Evolutionary conservation across 2,329 filamentous ascomycete species (phyloP), one percentile per base, ranked within the genome.

Genomic region (Fusarium sp.): DNA sequence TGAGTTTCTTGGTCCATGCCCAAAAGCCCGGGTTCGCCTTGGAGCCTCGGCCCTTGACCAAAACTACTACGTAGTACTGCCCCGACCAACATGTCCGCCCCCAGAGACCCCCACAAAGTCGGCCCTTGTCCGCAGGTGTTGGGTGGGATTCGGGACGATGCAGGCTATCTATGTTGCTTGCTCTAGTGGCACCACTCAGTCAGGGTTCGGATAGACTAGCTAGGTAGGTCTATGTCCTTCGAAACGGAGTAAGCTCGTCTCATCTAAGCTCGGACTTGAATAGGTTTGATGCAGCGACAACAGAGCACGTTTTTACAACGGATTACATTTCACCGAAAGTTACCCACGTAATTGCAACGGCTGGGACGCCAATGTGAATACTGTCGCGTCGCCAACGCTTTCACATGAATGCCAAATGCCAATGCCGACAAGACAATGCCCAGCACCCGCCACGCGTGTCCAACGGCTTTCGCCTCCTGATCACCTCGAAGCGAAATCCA

Each of bases 81-180:
- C n/a, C 15, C 37, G 16, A 39, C 48, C 34, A 36, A 51, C 48
- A 51, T 18, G 31, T 15, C 36, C 36, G 47, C 36, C 48, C 34
- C 31, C 31, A 37, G 31, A 51, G 36, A 51, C 18, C 31, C 31
- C 31, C 31, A 34, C 31, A 34, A 34, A 34, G 31, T 12, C 31
- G 12, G 23, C 7, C 41, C 12, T 23, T 28, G 23, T 18, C 16
- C n/a, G 27, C 12, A 16, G 34, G 15, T 34, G 28, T 36, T 18
- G 23, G 30, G 52, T 34, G 52, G 53, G 53, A 56, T 46, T 16
- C 53, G 40, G 53, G 31, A 37, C 52, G 27, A 55, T 55, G 28
- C 52, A 55, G 4, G 13, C 52, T 54, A 56, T 46, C 27, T 46
- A 27, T 23, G 28, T 54, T 55, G 40, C 40, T 12, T 55, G 52